A percentile compares a stretch with the other conserved stretches of the same genome.
These are phyloP conservation scores for Jackrogersella multiformis DNA, from an alignment of 495 filamentous ascomycete species.

Conservation along the genomic window DNA sequence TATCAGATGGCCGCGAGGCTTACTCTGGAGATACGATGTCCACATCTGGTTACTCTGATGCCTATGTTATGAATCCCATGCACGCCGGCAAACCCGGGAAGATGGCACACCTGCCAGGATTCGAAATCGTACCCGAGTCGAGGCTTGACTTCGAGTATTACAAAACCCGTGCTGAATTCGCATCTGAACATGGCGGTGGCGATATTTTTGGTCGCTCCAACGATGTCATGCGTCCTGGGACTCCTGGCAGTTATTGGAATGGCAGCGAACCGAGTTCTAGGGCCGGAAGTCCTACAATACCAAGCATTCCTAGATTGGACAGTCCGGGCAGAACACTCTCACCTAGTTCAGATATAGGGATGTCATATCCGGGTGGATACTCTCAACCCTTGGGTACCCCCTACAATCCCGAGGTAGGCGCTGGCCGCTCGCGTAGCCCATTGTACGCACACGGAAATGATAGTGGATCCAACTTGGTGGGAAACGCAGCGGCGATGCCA, in stretches of 20 bases:
- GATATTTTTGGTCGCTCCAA: constrained; percentile 73
- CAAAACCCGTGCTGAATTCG: constrained; percentile 89
- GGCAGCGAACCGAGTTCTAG: constrained; percentile 52
- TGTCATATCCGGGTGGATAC: constrained; percentile 44
- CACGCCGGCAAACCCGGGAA: constrained; percentile 78
- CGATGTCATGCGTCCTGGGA: constrained; percentile 74
- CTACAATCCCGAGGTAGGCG: constrained; percentile 17
- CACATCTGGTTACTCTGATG: constrained; percentile 74
- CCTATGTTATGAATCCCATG: constrained; percentile 81
- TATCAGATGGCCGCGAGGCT: constrained; percentile 63
- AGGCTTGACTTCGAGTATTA: constrained; percentile 94
- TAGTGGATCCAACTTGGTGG: constrained; percentile 55
- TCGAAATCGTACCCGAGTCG: constrained; percentile 89
- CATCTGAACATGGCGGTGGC: constrained; percentile 83
- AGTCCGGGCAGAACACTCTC: constrained; percentile 36
- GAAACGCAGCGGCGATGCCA: constrained; percentile 54
- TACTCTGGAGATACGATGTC: constrained; percentile 68
- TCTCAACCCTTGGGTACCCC: constrained; percentile 37
- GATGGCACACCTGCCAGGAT: constrained; percentile 62
- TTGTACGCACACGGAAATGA: constrained; percentile 55
- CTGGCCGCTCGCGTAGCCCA: constrained; percentile 45
- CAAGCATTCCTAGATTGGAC: constrained; percentile 34
- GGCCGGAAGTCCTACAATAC: constrained; percentile 52
- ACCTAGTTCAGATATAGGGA: constrained; percentile 38
- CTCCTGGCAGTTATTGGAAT: constrained; percentile 65